Conservation (phyloP, 331 rosid genomes). For the Cydonia oblonga region DNA sequence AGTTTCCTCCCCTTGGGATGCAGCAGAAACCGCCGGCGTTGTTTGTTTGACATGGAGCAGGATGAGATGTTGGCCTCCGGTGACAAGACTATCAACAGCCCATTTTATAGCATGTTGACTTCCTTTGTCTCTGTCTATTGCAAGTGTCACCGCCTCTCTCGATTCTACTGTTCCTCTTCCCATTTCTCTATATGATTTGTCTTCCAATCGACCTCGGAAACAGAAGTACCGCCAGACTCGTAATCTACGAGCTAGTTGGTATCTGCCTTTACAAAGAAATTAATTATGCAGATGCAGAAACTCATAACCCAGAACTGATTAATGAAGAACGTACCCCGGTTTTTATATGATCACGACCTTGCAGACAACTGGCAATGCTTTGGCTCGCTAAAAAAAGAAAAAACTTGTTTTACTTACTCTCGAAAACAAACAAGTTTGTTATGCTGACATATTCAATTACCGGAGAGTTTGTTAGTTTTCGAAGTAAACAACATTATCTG, state of each 20-base stretch:
- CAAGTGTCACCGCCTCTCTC: constrained; percentile 52
- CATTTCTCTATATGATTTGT: constrained; percentile 17
- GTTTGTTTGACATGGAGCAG: constrained; percentile 47
- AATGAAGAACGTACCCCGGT: no score
- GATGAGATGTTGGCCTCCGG: constrained; percentile 44
- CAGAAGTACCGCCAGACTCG: no score
- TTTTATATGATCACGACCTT: not conserved
- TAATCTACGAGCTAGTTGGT: not conserved
- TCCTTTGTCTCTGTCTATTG: constrained; percentile 64
- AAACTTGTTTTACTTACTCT: no score
- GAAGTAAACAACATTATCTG: not conserved
- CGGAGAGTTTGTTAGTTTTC: not conserved
- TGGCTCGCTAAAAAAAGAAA: not conserved
- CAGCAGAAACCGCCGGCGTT: constrained; percentile 14
- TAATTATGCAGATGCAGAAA: not conserved
- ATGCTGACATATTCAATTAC: not conserved
- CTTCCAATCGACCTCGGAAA: no score
- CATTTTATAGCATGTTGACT: constrained; percentile 76
- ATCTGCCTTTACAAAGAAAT: not conserved
- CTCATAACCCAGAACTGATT: not conserved
- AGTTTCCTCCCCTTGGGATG: constrained; percentile 25
- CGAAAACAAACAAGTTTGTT: no score
- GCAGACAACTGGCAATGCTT: not conserved
- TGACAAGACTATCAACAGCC: constrained; percentile 62
- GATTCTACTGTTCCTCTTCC: constrained; percentile 25